phyloP scores from a whole-genome alignment of 1,139 yeast species.

The Nakaseomyces delphensis region DNA sequence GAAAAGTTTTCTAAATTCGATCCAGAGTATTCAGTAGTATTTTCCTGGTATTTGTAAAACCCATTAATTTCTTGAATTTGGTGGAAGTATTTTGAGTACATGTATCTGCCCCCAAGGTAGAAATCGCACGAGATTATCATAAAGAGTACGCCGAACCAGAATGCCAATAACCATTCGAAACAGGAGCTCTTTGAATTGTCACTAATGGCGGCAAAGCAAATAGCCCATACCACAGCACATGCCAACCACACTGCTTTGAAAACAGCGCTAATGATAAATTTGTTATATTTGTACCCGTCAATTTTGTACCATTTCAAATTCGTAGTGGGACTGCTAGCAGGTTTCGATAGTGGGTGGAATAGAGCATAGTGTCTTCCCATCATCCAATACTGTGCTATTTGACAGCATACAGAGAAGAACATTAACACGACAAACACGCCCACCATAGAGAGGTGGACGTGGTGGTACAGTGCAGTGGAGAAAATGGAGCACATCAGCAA shows the following conservation, averaged over 20 bases:
- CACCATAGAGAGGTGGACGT: constrained; percentile 64
- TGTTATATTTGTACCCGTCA: constrained; percentile 30
- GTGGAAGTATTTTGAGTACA: constrained; percentile 26
- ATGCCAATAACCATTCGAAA: constrained; percentile 79
- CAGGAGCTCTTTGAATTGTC: constrained; percentile 40
- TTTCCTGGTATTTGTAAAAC: constrained; percentile 25
- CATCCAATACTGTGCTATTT: constrained; percentile 49
- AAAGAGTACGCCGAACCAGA: constrained; percentile 69
- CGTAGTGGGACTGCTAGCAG: neutral
- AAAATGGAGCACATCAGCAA: constrained; percentile 68
- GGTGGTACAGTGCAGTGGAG: constrained; percentile 51
- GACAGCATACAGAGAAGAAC: constrained; percentile 54
- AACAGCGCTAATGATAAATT: constrained; percentile 44
- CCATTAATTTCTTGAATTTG: constrained; percentile 25
- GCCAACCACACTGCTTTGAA: constrained; percentile 57
- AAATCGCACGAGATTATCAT: constrained; percentile 63
- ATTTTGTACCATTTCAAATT: constrained; percentile 29
- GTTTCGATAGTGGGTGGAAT: constrained; percentile 24
- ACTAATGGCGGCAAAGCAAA: constrained; percentile 51
- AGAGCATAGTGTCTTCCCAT: constrained; percentile 49
- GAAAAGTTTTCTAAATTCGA: neutral
- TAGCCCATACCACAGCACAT: constrained; percentile 62
- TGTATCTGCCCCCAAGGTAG: constrained; percentile 45
- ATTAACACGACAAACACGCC: constrained; percentile 61
- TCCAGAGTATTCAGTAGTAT: neutral